Percentiles rank a stretch among this genome's conserved stretches.
These are phyloP conservation scores for Fusarium pseudonygamai DNA, from an alignment of 2,329 filamentous ascomycete genomes.

Conservation along the genomic window DNA sequence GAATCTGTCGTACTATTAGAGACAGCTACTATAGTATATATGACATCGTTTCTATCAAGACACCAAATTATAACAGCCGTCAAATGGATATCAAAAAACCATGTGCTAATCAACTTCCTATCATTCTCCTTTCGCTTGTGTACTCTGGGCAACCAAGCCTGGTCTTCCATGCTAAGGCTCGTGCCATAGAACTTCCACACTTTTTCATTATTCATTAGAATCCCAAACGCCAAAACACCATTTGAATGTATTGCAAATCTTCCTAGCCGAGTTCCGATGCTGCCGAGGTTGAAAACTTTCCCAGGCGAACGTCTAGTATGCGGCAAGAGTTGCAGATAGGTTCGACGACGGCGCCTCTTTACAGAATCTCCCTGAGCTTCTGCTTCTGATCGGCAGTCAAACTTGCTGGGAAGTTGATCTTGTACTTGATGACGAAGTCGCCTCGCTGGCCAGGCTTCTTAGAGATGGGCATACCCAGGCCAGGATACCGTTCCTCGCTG, in stretches of 20 bases:
- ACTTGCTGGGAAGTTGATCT: conserved; percentile 88
- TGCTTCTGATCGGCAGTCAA: conserved; percentile 83
- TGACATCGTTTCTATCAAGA: conserved; percentile 23
- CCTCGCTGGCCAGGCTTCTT: conserved; percentile 88
- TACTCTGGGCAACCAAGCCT: conserved; percentile 3
- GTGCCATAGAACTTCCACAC: not conserved
- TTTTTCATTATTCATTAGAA: conserved; percentile 41
- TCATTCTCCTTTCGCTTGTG: conserved; percentile 2
- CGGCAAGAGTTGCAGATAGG: not conserved
- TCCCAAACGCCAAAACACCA: conserved; percentile 39
- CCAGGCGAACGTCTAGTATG: not conserved
- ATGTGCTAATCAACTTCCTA: conserved; percentile 15
- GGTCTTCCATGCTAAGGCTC: not conserved
- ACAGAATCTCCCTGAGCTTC: conserved; percentile 81
- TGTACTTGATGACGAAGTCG: conserved; percentile 88
- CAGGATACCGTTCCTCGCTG: conserved; percentile 82
- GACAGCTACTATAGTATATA: conserved; percentile 15
- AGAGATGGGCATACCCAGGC: conserved; percentile 91
- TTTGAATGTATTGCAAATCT: conserved; percentile 20
- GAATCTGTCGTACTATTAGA: conserved; percentile 23
- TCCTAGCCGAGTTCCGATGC: not conserved
- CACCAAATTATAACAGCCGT: conserved; percentile 26
- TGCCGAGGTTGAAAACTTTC: not conserved
- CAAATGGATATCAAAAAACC: conserved; percentile 37
- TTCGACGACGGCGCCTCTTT: conserved; percentile 29